These are phyloP conservation scores for Fusarium phyllophilum DNA, from an alignment of 2,329 filamentous ascomycete genomes.

Conservation along the genomic window DNA sequence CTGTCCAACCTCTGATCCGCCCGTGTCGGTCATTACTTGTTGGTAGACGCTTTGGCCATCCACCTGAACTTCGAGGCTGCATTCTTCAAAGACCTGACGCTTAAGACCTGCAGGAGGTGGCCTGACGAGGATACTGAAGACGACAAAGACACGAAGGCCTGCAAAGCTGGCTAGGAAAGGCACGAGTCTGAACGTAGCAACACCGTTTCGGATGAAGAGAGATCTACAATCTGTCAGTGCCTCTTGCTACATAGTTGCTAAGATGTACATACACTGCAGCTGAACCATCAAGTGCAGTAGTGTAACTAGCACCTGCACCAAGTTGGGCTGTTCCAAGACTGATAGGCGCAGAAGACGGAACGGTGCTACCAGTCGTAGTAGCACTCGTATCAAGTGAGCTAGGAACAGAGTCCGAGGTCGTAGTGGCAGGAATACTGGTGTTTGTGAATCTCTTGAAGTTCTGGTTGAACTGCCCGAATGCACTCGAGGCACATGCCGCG, in stretches of 20 bases:
- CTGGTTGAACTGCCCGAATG: background rate
- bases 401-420: background rate
- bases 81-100: background rate
- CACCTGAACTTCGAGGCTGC: background rate
- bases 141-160: background rate
- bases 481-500: background rate
- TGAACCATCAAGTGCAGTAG: background rate
- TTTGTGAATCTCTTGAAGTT: slow-evolving; percentile 28
- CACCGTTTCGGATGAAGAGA: background rate
- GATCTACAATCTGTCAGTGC: background rate
- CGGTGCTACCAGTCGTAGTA: background rate
- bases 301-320: background rate
- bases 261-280: slow-evolving; percentile 2
- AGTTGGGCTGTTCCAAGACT: background rate
- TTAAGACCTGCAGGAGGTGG: background rate
- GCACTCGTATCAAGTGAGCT: background rate
- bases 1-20: background rate
- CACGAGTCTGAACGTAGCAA: background rate
- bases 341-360: background rate
- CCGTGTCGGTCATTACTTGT: background rate
- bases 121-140: slow-evolving; percentile 5
- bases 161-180: background rate
- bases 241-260: fast-evolving
- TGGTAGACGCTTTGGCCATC: background rate
- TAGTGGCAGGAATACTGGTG: background rate